Percentiles rank a stretch among this genome's conserved stretches.
Evolutionary conservation across 1,284 basidiomycete species (phyloP).

Genomic region (Heterobasidion parviporum): DNA sequence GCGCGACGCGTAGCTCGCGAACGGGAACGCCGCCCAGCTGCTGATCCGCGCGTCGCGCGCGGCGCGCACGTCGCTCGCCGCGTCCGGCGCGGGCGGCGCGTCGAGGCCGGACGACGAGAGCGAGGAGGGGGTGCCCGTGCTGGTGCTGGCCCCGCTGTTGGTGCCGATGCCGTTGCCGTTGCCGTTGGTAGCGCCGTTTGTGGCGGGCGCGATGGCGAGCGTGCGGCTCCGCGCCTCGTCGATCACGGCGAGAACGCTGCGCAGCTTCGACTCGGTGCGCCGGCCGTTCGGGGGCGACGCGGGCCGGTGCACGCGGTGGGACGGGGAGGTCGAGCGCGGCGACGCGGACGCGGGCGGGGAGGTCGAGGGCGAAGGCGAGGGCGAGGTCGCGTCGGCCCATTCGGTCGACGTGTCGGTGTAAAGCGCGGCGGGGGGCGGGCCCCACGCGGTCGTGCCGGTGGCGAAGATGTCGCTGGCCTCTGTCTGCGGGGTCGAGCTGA

Average conservation of each 20-base stretch:
- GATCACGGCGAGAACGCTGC: conserved; percentile 54
- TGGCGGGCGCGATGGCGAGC: conserved; percentile 13
- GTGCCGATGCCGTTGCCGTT: background rate
- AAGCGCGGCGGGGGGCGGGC: conserved; percentile 19
- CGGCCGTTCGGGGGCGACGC: conserved; percentile 30
- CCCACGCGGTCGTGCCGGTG: conserved; percentile 27
- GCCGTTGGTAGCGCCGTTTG: conserved; percentile 4
- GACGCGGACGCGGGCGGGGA: conserved; percentile 36
- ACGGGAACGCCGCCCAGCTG: conserved; percentile 32
- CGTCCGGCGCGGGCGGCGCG: too few species aligned
- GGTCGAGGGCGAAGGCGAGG: conserved; percentile 19
- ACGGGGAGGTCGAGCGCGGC: conserved; percentile 30
- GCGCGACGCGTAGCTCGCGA: conserved; percentile 23
- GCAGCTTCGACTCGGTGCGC: conserved; percentile 62
- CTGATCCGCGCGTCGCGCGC: background rate
- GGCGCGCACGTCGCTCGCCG: background rate
- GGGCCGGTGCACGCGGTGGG: conserved; percentile 29
- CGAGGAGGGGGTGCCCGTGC: background rate
- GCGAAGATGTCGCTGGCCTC: conserved; percentile 26
- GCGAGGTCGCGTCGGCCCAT: conserved; percentile 38
- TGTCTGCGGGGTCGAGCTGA: conserved; percentile 34
- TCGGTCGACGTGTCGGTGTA: conserved; percentile 38
- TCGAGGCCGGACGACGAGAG: background rate
- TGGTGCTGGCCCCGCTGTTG: background rate
- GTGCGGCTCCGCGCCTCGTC: conserved; percentile 39